Evolutionary conservation across 2,329 filamentous ascomycete species (phyloP).

Genomic region (Paraconiothyrium sp.): DNA sequence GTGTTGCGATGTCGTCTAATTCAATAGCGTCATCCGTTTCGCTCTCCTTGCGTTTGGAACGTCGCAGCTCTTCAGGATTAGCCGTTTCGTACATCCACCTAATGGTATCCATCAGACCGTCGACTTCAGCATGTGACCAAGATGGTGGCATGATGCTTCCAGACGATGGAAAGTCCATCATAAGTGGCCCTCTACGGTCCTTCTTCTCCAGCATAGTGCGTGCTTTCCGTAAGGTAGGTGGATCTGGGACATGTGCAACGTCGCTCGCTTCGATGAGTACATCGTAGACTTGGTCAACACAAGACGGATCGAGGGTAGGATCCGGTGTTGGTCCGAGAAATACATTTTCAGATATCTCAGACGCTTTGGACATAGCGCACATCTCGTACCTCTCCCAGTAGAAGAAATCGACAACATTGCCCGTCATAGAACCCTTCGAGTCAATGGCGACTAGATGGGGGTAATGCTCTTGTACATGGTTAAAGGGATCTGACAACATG

Average conservation of each 20-base stretch:
- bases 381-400: constrained; percentile 91
- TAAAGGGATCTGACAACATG: constrained; percentile 62
- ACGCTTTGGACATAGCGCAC: constrained; percentile 89
- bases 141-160: constrained; percentile 89
- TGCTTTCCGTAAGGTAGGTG: constrained; percentile 70
- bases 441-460: constrained; percentile 79
- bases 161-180: constrained; percentile 88
- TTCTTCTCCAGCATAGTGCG: constrained; percentile 62
- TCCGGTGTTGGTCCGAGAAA: constrained; percentile 91
- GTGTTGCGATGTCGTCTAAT: constrained; percentile 57
- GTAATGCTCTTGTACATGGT: constrained; percentile 72
- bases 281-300: constrained; percentile 72
- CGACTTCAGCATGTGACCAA: constrained; percentile 83
- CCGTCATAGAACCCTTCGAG: constrained; percentile 75
- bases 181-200: constrained; percentile 57
- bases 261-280: constrained; percentile 91
- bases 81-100: constrained; percentile 89
- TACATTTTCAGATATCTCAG: constrained; percentile 88
- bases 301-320: constrained; percentile 58
- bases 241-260: constrained; percentile 77
- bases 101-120: constrained; percentile 85
- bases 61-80: constrained; percentile 64
- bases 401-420: constrained; percentile 85
- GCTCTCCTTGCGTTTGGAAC: constrained; percentile 55
- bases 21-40: constrained; percentile 64